phyloP scores from a whole-genome alignment of 768 basidiomycete genomes.

The Scleroderma citrinum region DNA sequence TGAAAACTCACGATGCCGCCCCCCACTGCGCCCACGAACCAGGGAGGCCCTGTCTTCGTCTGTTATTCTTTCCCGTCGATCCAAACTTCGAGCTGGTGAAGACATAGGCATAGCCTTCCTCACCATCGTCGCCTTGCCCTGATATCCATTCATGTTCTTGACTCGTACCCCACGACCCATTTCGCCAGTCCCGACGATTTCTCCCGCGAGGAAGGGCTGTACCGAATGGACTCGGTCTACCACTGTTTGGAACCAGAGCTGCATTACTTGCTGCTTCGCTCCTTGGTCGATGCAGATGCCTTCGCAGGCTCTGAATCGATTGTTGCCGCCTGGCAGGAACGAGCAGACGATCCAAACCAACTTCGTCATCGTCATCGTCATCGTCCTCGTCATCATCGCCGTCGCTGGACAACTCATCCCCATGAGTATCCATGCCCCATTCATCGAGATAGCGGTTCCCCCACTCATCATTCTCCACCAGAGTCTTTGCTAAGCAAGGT shows the following conservation, averaged over 20 bases:
- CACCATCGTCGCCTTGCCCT: conserved; percentile 23
- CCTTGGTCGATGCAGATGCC: conserved; percentile 41
- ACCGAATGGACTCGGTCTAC: conserved; percentile 14
- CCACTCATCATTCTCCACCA: conserved; percentile 56
- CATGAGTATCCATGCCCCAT: conserved; percentile 23
- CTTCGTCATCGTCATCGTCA: conserved; percentile 47
- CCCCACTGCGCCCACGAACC: conserved; percentile 30
- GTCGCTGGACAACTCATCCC: conserved; percentile 13
- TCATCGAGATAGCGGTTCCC: conserved; percentile 28
- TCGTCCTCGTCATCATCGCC: conserved; percentile 31
- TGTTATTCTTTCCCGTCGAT: conserved; percentile 15
- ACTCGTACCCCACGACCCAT: conserved; percentile 17
- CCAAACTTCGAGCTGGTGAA: conserved; percentile 16
- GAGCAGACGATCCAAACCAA: conserved; percentile 61
- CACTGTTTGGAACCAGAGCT: conserved; percentile 12
- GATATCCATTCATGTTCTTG: conserved; percentile 21
- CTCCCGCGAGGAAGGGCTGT: conserved; percentile 1
- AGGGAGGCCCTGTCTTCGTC: conserved; percentile 29
- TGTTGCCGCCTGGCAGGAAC: conserved; percentile 68
- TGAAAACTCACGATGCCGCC: conserved; percentile 15
- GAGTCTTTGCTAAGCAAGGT: conserved; percentile 57
- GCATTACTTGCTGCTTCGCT: conserved; percentile 8
- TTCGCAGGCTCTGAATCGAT: conserved; percentile 66
- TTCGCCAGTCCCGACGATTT: conserved; percentile 11
- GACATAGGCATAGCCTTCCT: conserved; percentile 12